Evolutionary conservation across 2,329 filamentous ascomycete genomes (phyloP), one percentile per base, ranked within the genome.

Genomic region (Fusarium succisae): DNA sequence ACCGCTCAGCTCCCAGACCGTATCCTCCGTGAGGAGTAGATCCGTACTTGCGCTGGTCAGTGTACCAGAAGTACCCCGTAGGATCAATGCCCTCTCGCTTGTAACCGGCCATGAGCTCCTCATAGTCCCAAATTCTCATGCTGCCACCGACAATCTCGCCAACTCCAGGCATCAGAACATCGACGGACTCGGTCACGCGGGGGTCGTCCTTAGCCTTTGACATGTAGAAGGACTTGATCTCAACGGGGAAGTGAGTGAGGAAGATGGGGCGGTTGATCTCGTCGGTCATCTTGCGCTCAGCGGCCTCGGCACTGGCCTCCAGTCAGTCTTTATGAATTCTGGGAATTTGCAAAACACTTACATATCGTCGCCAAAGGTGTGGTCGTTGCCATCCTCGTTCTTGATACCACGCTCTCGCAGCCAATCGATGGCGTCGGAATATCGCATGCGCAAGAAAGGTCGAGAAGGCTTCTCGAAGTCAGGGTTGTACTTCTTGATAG

Each of bases 181-280:
- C 96, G 20, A 98, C 96, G 71, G 91, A 94, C 87, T 99, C 96
- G 1, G 96, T 99, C 35, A 98, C 94, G 32, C 95, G 90, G 37
- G 84, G 86, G 81, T 99, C 96, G 37, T 89, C 84, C 48, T 88
- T 87, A 78, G 96, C 96, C 84, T 93, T 95, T 85, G 95, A 92
- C 96, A 99, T 99, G 89, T 99, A 99, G 84, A 99, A 99, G 3
- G 96, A 93, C 88, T 99, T 99, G 88, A 99, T 98, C 86, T 96
- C 94, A 68, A 92, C 92, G 26, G 96, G 96, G 90, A 99, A 99
- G 85, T 98, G 96, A 6, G 96, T 98, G 47, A 98, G 89, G 87
- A 98, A 94, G 83, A 99, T 98, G 71, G 96, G 96, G 62, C 91
- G 87, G 91, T 97, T 96, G 87, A 99, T 97, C 77, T 92, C 93